Evolutionary conservation across 2,329 filamentous ascomycete genomes (phyloP), one percentile per base, ranked within the genome.

Genomic region (Verticillium zaregamsianum): DNA sequence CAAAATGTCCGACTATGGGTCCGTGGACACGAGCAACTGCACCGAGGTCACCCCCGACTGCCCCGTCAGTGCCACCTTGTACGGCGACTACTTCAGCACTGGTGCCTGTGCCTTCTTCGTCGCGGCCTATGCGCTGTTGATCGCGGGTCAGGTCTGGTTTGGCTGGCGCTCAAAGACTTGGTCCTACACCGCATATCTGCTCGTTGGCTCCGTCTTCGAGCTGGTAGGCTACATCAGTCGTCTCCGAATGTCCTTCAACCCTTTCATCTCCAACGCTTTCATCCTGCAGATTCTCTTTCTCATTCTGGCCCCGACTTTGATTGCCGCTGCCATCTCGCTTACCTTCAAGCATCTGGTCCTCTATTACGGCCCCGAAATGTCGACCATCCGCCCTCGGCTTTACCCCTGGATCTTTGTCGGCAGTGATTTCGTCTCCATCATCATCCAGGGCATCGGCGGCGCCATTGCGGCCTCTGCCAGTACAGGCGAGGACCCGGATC

Each of bases 41-140:
- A 28, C 55, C 4, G 52, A 37, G 7, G 37, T 57, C 28, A 25
- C 28, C 5, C 1, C 28, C 9, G 6, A 15, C 12, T 62, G 61
- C 12, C n/a, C 52, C 6, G 28, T 71, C n/a, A 74, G 83, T 66
- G 79, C 86, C 32, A 75, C 78, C 66, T 77, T 79, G 65, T 79
- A 82, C 58, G 78, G 79, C 20, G 84, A 86, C 72, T 79, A 81
- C 71, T 89, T 88, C 78, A 90, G 88, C 60, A 88, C 90, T 49
- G 93, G 89, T 66, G 91, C 97, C 70, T 98, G 97, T 73, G 94
- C 93, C 71, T 93, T 90, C 65, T 86, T 83, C 66, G 97, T 92
- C 73, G 94, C 94, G 25, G 85, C 86, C 35, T 80, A 90, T 71
- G 92, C 96, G 70, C 82, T 98, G 52, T 93, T 52, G 5, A 5